phyloP scores from a whole-genome alignment of 768 basidiomycete genomes.

The Sarcodon sp. region DNA sequence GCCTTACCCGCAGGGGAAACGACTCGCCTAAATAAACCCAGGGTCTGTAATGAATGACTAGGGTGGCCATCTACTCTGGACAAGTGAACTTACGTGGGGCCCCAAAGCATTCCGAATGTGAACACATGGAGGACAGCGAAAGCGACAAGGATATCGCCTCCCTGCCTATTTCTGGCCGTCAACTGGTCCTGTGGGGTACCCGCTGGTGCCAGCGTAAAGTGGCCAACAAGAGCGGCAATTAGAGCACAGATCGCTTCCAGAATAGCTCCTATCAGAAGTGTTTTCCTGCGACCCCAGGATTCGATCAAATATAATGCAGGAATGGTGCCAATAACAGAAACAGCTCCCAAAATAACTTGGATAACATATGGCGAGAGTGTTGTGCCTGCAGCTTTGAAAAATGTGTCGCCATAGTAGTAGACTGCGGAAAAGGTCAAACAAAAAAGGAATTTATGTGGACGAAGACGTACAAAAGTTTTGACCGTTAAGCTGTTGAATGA shows the following conservation, averaged over 20 bases:
- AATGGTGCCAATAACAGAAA: constrained; percentile 59
- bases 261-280: constrained; percentile 51
- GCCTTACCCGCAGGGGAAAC: constrained; percentile 70
- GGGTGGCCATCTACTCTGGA: not conserved
- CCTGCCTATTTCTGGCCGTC: constrained; percentile 40
- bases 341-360: constrained; percentile 61
- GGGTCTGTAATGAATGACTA: not conserved
- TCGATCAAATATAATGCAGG: constrained; percentile 66
- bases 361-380: constrained; percentile 64
- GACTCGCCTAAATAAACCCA: constrained; percentile 73
- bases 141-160: constrained; percentile 56
- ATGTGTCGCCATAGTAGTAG: constrained; percentile 70
- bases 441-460: no score
- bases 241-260: constrained; percentile 48
- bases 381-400: constrained; percentile 67
- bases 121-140: constrained; percentile 73
- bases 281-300: constrained; percentile 53
- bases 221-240: constrained; percentile 61
- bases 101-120: constrained; percentile 65
- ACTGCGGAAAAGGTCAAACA: constrained; percentile 17
- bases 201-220: constrained; percentile 46
- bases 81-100: constrained; percentile 35
- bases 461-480: constrained; percentile 59
- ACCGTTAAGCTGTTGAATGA: constrained; percentile 70
- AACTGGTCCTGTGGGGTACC: constrained; percentile 33